A percentile compares a stretch with the other conserved stretches of the same genome.
Conservation (phyloP, 345 rosid species). For the Populus deltoides region DNA sequence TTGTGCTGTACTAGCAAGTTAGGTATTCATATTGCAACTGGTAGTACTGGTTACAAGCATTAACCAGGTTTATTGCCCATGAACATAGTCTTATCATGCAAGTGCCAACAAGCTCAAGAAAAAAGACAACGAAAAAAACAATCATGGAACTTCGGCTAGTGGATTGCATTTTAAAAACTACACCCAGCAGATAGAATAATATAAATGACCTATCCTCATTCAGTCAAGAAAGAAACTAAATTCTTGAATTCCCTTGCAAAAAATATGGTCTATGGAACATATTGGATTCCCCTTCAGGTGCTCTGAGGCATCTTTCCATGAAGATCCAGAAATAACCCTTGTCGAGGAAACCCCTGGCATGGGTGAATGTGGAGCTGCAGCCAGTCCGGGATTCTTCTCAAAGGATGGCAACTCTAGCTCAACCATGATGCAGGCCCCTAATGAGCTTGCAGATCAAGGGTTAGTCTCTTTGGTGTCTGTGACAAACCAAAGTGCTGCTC, state of each 20-base stretch:
- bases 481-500: constrained; percentile 29
- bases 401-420: constrained; percentile 51
- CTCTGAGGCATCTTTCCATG: constrained; percentile 38
- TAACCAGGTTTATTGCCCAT: neutral
- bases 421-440: constrained; percentile 46
- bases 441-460: constrained; percentile 41
- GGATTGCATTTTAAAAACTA: neutral
- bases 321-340: constrained; percentile 47
- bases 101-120: too few relatives aligned
- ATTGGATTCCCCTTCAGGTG: constrained; percentile 36
- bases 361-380: constrained; percentile 26
- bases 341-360: constrained; percentile 56
- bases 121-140: neutral
- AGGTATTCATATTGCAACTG: neutral
- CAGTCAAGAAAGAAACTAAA: neutral
- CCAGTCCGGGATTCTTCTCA: constrained; percentile 51
- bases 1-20: neutral
- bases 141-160: neutral
- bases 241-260: neutral
- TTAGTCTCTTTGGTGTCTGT: constrained; percentile 37
- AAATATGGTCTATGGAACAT: too few relatives aligned
- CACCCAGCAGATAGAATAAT: neutral
- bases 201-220: neutral
- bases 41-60: neutral
- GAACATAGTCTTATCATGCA: neutral